Evolutionary conservation across 306 rosid species (phyloP).

Genomic region (Glycine tomentella): DNA sequence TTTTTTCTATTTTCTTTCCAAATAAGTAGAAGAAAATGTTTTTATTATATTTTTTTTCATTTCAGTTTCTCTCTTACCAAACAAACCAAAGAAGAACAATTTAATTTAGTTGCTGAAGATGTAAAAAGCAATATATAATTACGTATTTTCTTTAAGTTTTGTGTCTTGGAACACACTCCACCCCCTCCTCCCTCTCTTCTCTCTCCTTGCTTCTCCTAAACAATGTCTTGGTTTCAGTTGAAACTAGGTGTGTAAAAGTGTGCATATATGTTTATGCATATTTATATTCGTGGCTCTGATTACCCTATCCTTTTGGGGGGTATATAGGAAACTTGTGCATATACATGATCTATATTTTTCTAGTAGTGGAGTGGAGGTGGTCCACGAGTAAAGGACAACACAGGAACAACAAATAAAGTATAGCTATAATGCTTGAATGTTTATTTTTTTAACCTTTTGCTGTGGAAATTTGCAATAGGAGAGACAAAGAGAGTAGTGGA

Average conservation of each 20-base stretch:
- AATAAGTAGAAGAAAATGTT: no score
- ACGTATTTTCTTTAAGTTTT: no score
- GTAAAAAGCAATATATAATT: no score
- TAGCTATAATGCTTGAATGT: constrained; percentile 23
- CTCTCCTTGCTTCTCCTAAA: background rate
- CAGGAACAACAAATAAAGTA: background rate
- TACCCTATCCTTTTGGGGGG: constrained; percentile 46
- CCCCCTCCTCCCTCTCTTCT: constrained; percentile 13
- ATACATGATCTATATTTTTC: constrained; percentile 35
- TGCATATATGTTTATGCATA: background rate
- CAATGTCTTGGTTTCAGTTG: constrained; percentile 58
- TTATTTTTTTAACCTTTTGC: constrained; percentile 29
- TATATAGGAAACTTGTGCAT: constrained; percentile 32
- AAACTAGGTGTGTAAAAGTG: background rate
- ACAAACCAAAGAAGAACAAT: no score
- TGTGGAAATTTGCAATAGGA: constrained; percentile 47
- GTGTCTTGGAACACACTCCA: constrained; percentile 96
- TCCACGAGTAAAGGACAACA: constrained; percentile 47
- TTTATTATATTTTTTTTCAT: no score
- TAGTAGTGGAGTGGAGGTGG: constrained; percentile 57
- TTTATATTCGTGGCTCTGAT: constrained; percentile 42
- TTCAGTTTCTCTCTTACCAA: no score
- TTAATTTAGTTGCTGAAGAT: no score
- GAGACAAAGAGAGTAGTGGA: constrained; percentile 38
- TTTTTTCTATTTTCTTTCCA: no score